Evolutionary conservation across 768 basidiomycete species (phyloP).

Genomic region (Boletellus sp.): DNA sequence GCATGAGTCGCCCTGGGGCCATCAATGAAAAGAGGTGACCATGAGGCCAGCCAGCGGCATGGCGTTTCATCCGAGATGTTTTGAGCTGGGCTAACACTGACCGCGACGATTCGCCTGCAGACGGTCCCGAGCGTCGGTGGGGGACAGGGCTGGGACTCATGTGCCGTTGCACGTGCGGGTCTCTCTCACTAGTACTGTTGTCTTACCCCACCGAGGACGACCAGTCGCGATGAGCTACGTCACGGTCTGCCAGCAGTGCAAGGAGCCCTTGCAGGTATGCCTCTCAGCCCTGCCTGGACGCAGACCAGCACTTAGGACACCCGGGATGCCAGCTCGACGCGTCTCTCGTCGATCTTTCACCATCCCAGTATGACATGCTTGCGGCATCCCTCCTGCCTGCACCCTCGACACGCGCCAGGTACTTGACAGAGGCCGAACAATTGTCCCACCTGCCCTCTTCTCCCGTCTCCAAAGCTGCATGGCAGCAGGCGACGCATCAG

Average conservation of each 20-base stretch:
- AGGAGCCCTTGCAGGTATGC: slow-evolving; percentile 80
- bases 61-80: background rate
- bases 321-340: slow-evolving; percentile 62
- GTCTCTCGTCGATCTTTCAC: slow-evolving; percentile 84
- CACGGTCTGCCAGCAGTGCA: slow-evolving; percentile 78
- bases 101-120: background rate
- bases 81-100: too few relatives aligned
- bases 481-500: slow-evolving; percentile 53
- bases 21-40: slow-evolving; percentile 10
- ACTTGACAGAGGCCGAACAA: slow-evolving; percentile 42
- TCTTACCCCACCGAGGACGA: too few relatives aligned
- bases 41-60: background rate
- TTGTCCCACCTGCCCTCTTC: slow-evolving; percentile 46
- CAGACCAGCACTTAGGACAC: slow-evolving; percentile 8
- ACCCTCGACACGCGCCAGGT: slow-evolving; percentile 37
- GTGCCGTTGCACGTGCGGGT: background rate
- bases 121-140: background rate
- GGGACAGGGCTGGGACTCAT: too few relatives aligned
- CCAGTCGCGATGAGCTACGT: slow-evolving; percentile 39
- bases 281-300: background rate
- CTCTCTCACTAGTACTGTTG: background rate
- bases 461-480: slow-evolving; percentile 54
- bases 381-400: slow-evolving; percentile 63
- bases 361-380: slow-evolving; percentile 85
- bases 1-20: slow-evolving; percentile 12